Evolutionary conservation across 352 stramenopile genomes (phyloP).

Genomic region (Pythium apleroticum): DNA sequence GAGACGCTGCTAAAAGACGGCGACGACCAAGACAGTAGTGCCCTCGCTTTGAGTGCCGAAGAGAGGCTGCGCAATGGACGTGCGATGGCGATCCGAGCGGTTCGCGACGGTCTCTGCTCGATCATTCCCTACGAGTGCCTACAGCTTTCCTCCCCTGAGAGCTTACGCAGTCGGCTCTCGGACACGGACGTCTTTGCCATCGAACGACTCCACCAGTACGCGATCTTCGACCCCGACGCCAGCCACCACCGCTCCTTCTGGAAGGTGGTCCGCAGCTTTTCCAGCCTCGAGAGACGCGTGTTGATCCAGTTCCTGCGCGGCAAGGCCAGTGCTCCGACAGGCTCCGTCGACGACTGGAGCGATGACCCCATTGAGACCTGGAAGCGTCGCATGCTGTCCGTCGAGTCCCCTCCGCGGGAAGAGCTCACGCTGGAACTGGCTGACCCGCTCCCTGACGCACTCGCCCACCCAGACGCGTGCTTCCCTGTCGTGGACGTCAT

Average conservation of each 20-base stretch:
- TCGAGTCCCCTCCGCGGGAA: background rate
- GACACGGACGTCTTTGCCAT: slow-evolving; percentile 12
- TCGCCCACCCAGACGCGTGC: slow-evolving; percentile 52
- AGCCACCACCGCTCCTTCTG: slow-evolving; percentile 51
- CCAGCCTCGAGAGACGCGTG: slow-evolving; percentile 41
- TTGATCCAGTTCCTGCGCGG: slow-evolving; percentile 53
- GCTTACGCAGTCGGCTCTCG: slow-evolving; percentile 29
- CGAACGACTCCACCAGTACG: slow-evolving; percentile 31
- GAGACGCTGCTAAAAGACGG: slow-evolving; percentile 8
- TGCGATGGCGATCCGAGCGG: slow-evolving; percentile 29
- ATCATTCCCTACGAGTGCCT: slow-evolving; percentile 55
- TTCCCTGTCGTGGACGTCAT: slow-evolving; percentile 53
- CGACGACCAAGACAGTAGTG: background rate
- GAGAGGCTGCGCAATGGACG: background rate
- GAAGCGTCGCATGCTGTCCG: slow-evolving; percentile 6
- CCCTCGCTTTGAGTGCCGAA: background rate
- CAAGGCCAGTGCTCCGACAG: background rate
- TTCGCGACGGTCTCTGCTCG: slow-evolving; percentile 56
- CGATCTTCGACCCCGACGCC: slow-evolving; percentile 28
- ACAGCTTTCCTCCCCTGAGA: slow-evolving; percentile 35
- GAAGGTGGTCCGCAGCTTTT: slow-evolving; percentile 39
- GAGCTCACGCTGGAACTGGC: slow-evolving; percentile 49
- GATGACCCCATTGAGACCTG: slow-evolving; percentile 20
- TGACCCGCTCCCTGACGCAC: slow-evolving; percentile 39
- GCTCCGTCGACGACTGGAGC: background rate